phyloP scores from a whole-genome alignment of 225 moss, liverwort and hornwort species.

The Thuidium tamariscinum region DNA sequence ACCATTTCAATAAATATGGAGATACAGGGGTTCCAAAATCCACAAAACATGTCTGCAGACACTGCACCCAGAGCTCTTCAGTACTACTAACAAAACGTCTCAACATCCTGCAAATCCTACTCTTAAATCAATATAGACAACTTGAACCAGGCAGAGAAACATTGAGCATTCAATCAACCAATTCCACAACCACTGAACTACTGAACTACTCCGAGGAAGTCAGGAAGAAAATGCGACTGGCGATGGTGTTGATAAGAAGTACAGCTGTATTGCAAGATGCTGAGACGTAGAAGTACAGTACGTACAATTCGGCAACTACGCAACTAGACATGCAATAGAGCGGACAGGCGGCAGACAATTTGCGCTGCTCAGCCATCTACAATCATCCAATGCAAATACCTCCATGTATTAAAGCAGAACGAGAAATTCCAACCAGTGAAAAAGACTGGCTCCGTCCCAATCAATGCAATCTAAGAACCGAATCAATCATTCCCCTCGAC shows the following conservation, averaged over 20 bases:
- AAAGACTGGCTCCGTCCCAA: not conserved
- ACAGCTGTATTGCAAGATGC: not conserved
- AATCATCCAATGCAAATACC: not conserved
- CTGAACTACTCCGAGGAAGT: no score
- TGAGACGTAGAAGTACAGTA: not conserved
- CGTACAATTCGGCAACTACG: not conserved
- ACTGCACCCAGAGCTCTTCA: not conserved
- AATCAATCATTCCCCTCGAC: not conserved
- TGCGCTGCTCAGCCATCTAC: conserved; percentile 7
- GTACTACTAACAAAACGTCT: no score
- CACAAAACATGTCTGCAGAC: not conserved
- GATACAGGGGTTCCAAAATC: no score
- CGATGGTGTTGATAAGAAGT: not conserved
- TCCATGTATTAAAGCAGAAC: not conserved
- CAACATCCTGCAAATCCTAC: not conserved
- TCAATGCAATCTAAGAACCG: not conserved
- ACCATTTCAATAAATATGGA: not conserved
- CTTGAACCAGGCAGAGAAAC: not conserved
- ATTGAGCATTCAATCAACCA: not conserved
- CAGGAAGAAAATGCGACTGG: not conserved
- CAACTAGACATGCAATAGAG: not conserved
- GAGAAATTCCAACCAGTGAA: not conserved
- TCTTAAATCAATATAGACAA: not conserved
- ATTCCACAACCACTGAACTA: no score
- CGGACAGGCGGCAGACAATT: conserved; percentile 11